Conservation (phyloP, 139 green algal genomes). For the Trebouxia sp. region DNA sequence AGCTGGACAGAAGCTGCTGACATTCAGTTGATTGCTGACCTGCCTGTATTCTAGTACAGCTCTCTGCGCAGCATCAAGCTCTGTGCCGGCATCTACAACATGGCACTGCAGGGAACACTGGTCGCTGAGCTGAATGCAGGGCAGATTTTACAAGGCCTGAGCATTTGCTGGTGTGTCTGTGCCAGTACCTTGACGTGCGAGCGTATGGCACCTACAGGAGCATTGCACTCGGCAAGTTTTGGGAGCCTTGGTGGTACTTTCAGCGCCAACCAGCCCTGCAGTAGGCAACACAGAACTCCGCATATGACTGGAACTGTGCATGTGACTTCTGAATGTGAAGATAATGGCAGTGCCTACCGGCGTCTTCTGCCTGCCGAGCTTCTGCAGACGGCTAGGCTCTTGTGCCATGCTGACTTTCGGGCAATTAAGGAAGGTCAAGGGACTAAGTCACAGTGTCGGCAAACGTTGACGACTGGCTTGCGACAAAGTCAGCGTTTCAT, state of each 20-base stretch:
- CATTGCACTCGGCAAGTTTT: conserved; percentile 16
- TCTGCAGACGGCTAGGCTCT: conserved; percentile 17
- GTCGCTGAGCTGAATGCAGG: too few species aligned
- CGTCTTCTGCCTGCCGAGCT: conserved; percentile 7
- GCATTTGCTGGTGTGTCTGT: too few species aligned
- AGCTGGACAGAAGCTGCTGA: too few species aligned
- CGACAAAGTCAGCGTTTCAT: too few species aligned
- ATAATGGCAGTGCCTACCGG: background rate
- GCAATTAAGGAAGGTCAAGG: too few species aligned
- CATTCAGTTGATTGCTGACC: background rate
- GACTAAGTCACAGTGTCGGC: too few species aligned
- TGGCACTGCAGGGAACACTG: background rate
- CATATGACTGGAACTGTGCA: too few species aligned
- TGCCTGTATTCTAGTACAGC: conserved; percentile 4
- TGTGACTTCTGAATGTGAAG: background rate
- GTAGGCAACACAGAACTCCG: too few species aligned
- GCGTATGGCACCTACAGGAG: background rate
- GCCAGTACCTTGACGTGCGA: background rate
- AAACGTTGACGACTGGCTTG: too few species aligned
- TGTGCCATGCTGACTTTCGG: conserved; percentile 22
- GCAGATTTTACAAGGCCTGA: too few species aligned
- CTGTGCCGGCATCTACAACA: background rate
- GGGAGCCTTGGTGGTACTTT: background rate
- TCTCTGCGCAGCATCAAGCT: background rate
- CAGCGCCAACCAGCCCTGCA: conserved; percentile 8